A percentile compares a stretch with the other conserved stretches of the same genome.
These are phyloP conservation scores for Detonula confervacea DNA, from an alignment of 352 stramenopile genomes.

Conservation along the genomic window DNA sequence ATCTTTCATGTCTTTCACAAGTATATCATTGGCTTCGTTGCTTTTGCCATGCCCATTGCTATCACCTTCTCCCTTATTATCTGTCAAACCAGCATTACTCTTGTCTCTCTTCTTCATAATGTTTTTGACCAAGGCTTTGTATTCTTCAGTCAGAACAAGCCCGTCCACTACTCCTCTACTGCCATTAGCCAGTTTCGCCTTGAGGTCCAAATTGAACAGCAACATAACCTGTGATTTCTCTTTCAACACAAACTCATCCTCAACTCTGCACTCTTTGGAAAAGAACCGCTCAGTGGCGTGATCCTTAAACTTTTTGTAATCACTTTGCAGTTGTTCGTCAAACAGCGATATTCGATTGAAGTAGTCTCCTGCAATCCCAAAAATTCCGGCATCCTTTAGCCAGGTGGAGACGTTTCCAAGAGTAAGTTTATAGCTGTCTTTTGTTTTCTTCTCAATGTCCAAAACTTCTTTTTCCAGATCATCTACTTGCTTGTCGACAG, in stretches of 20 bases:
- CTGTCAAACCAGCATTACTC: not conserved
- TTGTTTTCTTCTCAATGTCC: constrained; percentile 3
- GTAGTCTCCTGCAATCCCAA: constrained; percentile 11
- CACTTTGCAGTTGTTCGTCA: constrained; percentile 24
- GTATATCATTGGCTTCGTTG: not conserved
- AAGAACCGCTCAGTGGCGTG: constrained; percentile 26
- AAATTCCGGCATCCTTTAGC: constrained; percentile 9
- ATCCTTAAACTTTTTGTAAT: constrained; percentile 19
- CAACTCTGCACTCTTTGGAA: constrained; percentile 17
- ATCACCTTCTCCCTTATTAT: constrained; percentile 7
- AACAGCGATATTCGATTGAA: constrained; percentile 18
- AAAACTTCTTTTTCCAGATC: constrained; percentile 9
- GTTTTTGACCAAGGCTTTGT: not conserved
- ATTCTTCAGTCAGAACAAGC: constrained; percentile 13
- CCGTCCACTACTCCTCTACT: constrained; percentile 87
- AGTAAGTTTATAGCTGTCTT: constrained; percentile 16
- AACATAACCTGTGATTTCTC: constrained; percentile 89
- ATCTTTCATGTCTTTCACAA: not conserved
- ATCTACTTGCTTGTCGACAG: constrained; percentile 23
- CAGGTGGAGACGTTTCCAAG: constrained; percentile 11
- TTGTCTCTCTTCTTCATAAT: constrained; percentile 4
- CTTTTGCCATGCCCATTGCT: not conserved
- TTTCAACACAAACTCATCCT: constrained; percentile 20
- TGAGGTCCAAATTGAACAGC: constrained; percentile 89
- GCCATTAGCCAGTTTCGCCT: constrained; percentile 88